phyloP scores from a whole-genome alignment of 768 basidiomycete genomes.

The Leccinum subgranulosum region DNA sequence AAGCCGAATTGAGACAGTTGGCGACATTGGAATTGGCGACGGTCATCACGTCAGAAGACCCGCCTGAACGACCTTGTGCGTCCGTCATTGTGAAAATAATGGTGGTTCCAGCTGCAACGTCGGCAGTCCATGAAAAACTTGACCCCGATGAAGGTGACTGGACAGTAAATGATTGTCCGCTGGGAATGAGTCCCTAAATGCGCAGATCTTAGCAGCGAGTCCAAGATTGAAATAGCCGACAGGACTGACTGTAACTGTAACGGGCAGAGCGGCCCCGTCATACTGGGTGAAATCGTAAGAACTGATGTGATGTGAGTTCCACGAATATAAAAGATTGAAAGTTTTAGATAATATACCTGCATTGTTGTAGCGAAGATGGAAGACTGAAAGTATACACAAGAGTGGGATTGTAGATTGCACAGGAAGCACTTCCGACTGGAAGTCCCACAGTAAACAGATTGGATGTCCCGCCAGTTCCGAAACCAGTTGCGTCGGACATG shows the following conservation, averaged over 20 bases:
- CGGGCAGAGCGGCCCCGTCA: constrained; percentile 45
- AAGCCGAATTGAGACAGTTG: constrained; percentile 50
- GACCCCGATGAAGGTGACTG: constrained; percentile 35
- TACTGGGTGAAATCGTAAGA: constrained; percentile 48
- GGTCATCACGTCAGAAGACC: constrained; percentile 49
- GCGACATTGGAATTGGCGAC: constrained; percentile 47
- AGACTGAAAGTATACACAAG: constrained; percentile 47
- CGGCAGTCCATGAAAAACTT: constrained; percentile 52
- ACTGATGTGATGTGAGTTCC: constrained; percentile 28
- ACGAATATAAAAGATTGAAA: background rate
- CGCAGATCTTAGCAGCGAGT: background rate
- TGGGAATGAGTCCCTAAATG: constrained; percentile 58
- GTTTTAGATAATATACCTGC: constrained; percentile 42
- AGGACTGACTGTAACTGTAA: constrained; percentile 49
- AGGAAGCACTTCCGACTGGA: constrained; percentile 40
- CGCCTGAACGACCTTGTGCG: constrained; percentile 49
- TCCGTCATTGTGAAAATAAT: constrained; percentile 59
- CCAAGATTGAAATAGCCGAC: background rate
- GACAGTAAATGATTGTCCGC: constrained; percentile 50
- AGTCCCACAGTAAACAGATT: constrained; percentile 45
- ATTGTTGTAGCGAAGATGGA: constrained; percentile 56
- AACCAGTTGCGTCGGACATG: constrained; percentile 73
- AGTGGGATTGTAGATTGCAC: constrained; percentile 46
- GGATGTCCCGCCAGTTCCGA: constrained; percentile 61
- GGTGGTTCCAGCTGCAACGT: constrained; percentile 55